Evolutionary conservation across 1,284 basidiomycete species (phyloP), one percentile per base, ranked within the genome.

Genomic region (Sanghuangporus weigelae): DNA sequence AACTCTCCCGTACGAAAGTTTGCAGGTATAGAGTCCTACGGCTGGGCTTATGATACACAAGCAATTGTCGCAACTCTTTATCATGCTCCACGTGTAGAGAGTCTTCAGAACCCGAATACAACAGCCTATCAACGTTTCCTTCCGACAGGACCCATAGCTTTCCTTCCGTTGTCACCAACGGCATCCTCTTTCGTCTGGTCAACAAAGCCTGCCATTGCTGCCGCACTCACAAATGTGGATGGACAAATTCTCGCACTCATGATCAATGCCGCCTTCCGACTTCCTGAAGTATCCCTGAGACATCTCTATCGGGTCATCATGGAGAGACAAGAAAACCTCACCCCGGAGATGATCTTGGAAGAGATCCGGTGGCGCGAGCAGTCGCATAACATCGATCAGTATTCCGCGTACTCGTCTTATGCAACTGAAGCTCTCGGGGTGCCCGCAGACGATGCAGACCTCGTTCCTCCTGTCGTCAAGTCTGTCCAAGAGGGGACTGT

Each of bases 111-210:
- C 4, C 84, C 86, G 1, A 93, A 93, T 71, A 87, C 86, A 19
- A 92, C 89, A 0, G 96, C 95, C 0, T 98, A 92, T 75, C 97
- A 99, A 76, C 83, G 96, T 31, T 99, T 99, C 79, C 83, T 99
- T 38, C 92, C 96, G 0, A 95, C 94, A 3, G 96, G 97, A 0
- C 96, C 97, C 0, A 89, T 99, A 54, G 96, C 96, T 0, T 98
- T 96, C 77, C 83, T 98, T 12, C 96, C 93, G 0, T 83, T 87
- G 68, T 95, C 91, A 0, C 79, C 87, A 1, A 88, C 85, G 0
- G 78, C 82, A 0, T 95, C 92, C 5, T 96, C 96, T 1, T 82
- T 99, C 63, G 97, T 98, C 4, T 99, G 97, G 97, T 96, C 95
- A 11, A 96, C 94, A 1, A 87, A 83, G 61, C 94, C 95, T 0